Evolutionary conservation across 2,329 filamentous ascomycete species (phyloP).

Genomic region (Phyllosticta ampelicida): DNA sequence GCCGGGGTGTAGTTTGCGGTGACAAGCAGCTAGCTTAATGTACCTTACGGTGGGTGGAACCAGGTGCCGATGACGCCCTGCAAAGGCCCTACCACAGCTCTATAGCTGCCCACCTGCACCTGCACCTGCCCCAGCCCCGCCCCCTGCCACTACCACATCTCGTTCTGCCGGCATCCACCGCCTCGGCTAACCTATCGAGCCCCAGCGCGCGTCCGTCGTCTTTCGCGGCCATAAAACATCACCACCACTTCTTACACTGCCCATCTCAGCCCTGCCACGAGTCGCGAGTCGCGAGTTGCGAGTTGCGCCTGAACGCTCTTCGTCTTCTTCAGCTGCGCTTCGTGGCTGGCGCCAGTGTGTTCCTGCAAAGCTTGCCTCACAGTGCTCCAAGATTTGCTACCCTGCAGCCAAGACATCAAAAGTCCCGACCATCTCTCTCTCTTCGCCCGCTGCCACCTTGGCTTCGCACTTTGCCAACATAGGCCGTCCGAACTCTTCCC

Average conservation of each 20-base stretch:
- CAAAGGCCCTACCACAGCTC: neutral
- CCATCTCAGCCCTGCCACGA: neutral
- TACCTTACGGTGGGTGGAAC: neutral
- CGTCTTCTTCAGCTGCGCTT: neutral
- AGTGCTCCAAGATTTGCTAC: neutral
- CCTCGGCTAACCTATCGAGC: neutral
- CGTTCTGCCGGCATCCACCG: neutral
- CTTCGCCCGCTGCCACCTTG: neutral
- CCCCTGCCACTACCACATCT: neutral
- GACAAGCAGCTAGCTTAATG: neutral
- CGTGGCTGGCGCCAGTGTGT: neutral
- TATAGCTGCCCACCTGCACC: too few species aligned
- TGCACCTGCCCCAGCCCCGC: neutral
- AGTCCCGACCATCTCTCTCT: neutral
- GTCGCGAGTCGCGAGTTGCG: too few species aligned
- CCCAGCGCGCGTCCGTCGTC: neutral
- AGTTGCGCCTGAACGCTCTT: neutral
- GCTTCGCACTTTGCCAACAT: neutral
- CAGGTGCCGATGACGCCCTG: neutral
- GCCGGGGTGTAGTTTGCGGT: neutral
- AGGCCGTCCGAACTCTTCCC: neutral
- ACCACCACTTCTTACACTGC: neutral
- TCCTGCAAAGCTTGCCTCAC: neutral
- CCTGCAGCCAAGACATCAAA: neutral
- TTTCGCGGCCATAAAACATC: neutral